phyloP scores from a whole-genome alignment of 192 early-diverging fungal genomes.

The Oehlia diaphana region DNA sequence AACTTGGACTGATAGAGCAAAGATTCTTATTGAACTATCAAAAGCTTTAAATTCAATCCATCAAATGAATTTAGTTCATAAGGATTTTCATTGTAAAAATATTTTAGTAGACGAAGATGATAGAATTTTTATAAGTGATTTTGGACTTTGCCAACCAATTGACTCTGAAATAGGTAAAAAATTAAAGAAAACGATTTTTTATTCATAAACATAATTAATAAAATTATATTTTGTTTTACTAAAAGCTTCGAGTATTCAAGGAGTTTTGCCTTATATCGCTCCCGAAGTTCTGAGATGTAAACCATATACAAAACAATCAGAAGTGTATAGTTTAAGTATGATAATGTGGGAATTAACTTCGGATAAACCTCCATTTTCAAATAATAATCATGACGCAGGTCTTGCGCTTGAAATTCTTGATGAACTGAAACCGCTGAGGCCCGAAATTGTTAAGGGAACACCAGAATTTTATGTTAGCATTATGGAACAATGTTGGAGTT shows the following conservation, averaged over 20 bases:
- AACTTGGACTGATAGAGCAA: not conserved
- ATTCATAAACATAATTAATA: not conserved
- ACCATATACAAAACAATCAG: constrained; percentile 38
- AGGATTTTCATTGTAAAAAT: constrained; percentile 5
- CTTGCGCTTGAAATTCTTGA: not conserved
- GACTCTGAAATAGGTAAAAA: constrained; percentile 34
- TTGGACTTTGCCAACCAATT: constrained; percentile 37
- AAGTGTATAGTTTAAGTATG: constrained; percentile 42
- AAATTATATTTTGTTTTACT: not conserved
- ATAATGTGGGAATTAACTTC: constrained; percentile 47
- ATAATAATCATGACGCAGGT: not conserved
- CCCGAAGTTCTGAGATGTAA: constrained; percentile 38
- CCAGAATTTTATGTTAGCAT: not conserved
- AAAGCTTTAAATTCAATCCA: not conserved
- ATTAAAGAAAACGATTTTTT: not conserved
- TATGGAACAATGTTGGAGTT: constrained; percentile 9
- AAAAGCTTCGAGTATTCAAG: not conserved
- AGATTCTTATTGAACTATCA: not conserved
- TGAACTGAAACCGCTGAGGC: not conserved
- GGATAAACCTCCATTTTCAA: constrained; percentile 34
- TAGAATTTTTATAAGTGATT: constrained; percentile 32
- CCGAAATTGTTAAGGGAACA: not conserved
- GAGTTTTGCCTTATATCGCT: constrained; percentile 45
- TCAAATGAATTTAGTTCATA: not conserved
- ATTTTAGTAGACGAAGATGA: not conserved